Evolutionary conservation across 2,329 filamentous ascomycete genomes (phyloP).

Genomic region (Penicillium sp.): DNA sequence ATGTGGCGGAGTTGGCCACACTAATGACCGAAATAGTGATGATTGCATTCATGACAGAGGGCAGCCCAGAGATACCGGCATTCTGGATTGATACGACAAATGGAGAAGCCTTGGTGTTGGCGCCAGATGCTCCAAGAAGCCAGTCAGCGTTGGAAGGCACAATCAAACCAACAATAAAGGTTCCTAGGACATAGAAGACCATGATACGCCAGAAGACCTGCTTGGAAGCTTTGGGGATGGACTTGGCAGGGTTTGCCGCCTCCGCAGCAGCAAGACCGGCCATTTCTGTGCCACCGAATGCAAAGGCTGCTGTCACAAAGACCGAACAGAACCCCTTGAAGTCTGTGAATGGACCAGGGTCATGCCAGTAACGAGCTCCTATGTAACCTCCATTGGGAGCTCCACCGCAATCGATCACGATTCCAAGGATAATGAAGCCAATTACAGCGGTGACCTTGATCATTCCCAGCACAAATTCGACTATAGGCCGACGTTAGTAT

Average conservation of each 20-base stretch:
- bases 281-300: conserved; percentile 57
- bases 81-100: conserved; percentile 66
- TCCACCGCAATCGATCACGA: conserved; percentile 57
- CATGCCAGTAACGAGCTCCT: conserved; percentile 28
- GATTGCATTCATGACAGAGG: conserved; percentile 66
- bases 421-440: conserved; percentile 73
- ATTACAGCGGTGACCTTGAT: conserved; percentile 60
- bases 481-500: conserved; percentile 23
- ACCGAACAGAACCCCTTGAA: conserved; percentile 57
- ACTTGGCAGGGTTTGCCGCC: conserved; percentile 53
- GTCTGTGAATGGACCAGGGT: conserved; percentile 48
- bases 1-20: conserved; percentile 60
- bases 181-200: conserved; percentile 51
- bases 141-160: conserved; percentile 42
- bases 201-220: conserved; percentile 55
- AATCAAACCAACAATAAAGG: conserved; percentile 49
- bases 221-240: conserved; percentile 50
- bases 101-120: conserved; percentile 55
- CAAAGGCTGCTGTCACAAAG: conserved; percentile 59
- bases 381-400: conserved; percentile 47
- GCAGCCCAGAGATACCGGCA: conserved; percentile 60
- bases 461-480: conserved; percentile 59
- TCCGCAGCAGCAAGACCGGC: conserved; percentile 56
- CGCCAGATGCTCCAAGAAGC: conserved; percentile 42
- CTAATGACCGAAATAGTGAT: conserved; percentile 62